These are phyloP conservation scores for Cymbidium sinense DNA, from an alignment of 106 monocot species.

Conservation along the genomic window DNA sequence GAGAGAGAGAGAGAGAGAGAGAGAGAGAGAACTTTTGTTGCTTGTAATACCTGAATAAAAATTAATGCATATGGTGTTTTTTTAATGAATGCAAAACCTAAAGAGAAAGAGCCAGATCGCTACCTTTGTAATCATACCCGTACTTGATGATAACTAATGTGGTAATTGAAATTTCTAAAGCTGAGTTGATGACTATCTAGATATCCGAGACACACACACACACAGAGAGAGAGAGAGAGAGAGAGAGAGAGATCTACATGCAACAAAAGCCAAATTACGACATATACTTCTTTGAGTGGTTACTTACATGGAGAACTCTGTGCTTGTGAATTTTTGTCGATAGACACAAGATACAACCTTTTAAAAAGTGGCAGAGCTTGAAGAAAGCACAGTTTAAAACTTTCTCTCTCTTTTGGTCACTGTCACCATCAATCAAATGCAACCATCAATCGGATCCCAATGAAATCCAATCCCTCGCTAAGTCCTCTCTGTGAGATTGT, in stretches of 20 bases:
- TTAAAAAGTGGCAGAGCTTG: not conserved
- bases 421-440: no score
- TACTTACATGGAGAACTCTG: not conserved
- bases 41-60: not conserved
- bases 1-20: not conserved
- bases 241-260: not conserved
- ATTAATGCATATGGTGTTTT: not conserved
- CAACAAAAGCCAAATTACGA: not conserved
- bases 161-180: not conserved
- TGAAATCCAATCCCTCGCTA: not conserved
- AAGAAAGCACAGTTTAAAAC: not conserved
- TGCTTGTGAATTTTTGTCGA: not conserved
- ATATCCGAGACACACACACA: no score
- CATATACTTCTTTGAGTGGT: not conserved
- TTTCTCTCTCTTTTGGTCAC: not conserved
- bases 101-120: no score
- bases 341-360: not conserved
- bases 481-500: not conserved
- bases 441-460: not conserved
- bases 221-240: constrained; percentile 9
- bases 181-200: not conserved
- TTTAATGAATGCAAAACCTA: not conserved
- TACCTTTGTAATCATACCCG: not conserved
- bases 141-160: not conserved
- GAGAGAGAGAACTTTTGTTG: not conserved